These are phyloP conservation scores for Halophytophthora batemanensis DNA, from an alignment of 352 stramenopile genomes.

Conservation along the genomic window DNA sequence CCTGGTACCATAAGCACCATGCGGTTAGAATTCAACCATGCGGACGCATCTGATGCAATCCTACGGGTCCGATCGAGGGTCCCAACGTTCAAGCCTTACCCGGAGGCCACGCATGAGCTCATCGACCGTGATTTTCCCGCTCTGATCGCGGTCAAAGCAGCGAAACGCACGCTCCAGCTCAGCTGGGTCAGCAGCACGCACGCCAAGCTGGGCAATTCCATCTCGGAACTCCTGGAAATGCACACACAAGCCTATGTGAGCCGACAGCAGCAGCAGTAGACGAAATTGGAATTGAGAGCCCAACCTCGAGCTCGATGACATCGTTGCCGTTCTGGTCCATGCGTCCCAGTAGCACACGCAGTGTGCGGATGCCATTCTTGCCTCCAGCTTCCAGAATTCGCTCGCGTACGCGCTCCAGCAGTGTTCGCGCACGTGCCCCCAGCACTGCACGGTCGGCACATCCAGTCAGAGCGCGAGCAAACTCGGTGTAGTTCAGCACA, in stretches of 20 bases:
- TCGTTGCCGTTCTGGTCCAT: conserved; percentile 84
- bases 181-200: conserved; percentile 28
- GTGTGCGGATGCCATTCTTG: conserved; percentile 71
- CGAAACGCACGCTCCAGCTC: conserved; percentile 60
- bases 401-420: conserved; percentile 46
- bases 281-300: not conserved
- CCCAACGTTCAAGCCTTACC: conserved; percentile 29
- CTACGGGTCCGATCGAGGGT: not conserved
- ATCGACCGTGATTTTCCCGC: conserved; percentile 81
- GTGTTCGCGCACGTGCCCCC: conserved; percentile 17
- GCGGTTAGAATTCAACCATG: not conserved
- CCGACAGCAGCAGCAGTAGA: not conserved
- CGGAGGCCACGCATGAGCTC: conserved; percentile 88
- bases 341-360: conserved; percentile 60
- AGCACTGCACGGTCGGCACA: conserved; percentile 9
- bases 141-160: conserved; percentile 80
- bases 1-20: conserved; percentile 22
- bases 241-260: not conserved
- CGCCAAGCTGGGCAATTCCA: conserved; percentile 45
- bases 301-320: conserved; percentile 60
- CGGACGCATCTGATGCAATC: not conserved
- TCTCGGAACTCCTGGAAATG: conserved; percentile 51
- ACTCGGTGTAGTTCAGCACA: conserved; percentile 74
- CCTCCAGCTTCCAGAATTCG: conserved; percentile 57
- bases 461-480: conserved; percentile 52